A percentile compares a stretch with the other conserved stretches of the same genome.
Evolutionary conservation across 352 stramenopile genomes (phyloP).

Genomic region (Globisporangium mamillatum): DNA sequence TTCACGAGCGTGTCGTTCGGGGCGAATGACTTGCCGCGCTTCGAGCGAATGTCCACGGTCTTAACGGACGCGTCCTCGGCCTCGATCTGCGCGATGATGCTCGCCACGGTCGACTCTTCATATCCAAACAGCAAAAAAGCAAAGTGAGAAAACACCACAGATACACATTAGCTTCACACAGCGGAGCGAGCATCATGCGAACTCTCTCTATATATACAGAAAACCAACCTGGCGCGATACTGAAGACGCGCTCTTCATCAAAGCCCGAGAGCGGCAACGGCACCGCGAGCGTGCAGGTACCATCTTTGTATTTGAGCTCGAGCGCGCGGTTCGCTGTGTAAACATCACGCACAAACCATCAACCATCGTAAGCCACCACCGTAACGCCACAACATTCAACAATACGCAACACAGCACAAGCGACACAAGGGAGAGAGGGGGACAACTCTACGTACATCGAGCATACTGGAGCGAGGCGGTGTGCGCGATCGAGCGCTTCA

Average conservation of each 20-base stretch:
- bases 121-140: neutral
- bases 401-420: neutral
- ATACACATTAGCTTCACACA: neutral
- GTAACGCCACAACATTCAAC: neutral
- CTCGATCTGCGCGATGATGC: conserved; percentile 74
- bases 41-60: conserved; percentile 59
- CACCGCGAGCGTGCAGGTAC: conserved; percentile 68
- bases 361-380: neutral
- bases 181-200: neutral
- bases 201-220: neutral
- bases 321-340: conserved; percentile 37
- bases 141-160: neutral
- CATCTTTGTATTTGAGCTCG: conserved; percentile 81
- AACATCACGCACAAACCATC: neutral
- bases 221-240: conserved; percentile 51
- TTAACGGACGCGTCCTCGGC: conserved; percentile 73
- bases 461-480: conserved; percentile 17
- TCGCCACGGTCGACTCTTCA: conserved; percentile 68
- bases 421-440: neutral
- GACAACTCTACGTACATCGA: conserved; percentile 11
- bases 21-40: conserved; percentile 55
- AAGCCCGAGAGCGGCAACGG: conserved; percentile 75
- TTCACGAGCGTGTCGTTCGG: conserved; percentile 60
- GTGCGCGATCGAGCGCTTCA: conserved; percentile 19
- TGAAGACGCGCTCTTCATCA: conserved; percentile 79